These are phyloP conservation scores for Phlyctochytrium planicorne DNA, from an alignment of 192 early-diverging fungal species.

Conservation along the genomic window DNA sequence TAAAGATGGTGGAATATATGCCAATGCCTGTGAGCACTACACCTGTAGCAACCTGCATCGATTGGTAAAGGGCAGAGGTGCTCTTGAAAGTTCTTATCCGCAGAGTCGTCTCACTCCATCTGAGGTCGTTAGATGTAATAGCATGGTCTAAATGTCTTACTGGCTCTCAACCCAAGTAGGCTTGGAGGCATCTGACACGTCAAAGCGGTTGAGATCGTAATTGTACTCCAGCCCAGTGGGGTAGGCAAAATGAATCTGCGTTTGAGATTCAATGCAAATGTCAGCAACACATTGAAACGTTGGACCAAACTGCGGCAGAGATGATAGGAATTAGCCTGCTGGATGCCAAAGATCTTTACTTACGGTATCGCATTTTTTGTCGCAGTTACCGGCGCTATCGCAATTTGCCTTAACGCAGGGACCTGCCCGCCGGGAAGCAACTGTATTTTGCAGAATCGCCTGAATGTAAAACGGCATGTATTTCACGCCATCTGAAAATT, in stretches of 20 bases:
- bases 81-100: conserved; percentile 38
- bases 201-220: conserved; percentile 29
- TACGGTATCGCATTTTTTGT: conserved; percentile 20
- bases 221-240: conserved; percentile 49
- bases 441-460: conserved; percentile 24
- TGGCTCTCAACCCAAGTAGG: conserved; percentile 43
- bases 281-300: conserved; percentile 24
- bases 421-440: conserved; percentile 7
- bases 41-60: conserved; percentile 38
- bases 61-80: conserved; percentile 30
- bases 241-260: conserved; percentile 47
- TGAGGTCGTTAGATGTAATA: background rate
- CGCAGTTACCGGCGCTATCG: no score
- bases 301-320: background rate
- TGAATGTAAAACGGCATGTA: conserved; percentile 22
- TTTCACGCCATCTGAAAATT: conserved; percentile 15
- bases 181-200: conserved; percentile 43
- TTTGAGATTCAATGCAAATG: conserved; percentile 27
- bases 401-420: conserved; percentile 12
- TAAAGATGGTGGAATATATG: conserved; percentile 11
- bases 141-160: conserved; percentile 14
- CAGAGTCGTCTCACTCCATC: conserved; percentile 10
- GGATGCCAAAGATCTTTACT: background rate
- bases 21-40: conserved; percentile 22
- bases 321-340: background rate